These are phyloP conservation scores for Singerocomus inundabilis DNA, from an alignment of 1,284 basidiomycete genomes.

Conservation along the genomic window DNA sequence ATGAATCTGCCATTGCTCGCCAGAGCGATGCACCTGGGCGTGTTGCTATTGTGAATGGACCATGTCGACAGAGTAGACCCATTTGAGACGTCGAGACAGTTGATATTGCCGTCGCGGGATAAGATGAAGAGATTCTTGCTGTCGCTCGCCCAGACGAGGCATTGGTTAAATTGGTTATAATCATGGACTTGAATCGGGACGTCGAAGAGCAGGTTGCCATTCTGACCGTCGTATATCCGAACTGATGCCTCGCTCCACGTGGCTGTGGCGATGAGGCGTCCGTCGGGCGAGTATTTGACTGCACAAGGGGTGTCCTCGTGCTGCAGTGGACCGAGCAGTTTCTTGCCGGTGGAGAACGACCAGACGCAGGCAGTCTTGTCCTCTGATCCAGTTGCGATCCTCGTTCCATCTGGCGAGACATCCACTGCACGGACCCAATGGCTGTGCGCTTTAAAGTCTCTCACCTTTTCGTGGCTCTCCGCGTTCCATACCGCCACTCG, in stretches of 20 bases:
- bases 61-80: neutral
- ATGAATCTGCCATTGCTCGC: no score
- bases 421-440: slow-evolving; percentile 1
- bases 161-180: slow-evolving; percentile 2
- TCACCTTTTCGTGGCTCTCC: neutral
- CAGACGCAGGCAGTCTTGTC: slow-evolving; percentile 2
- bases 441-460: neutral
- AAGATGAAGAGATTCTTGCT: no score
- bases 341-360: neutral
- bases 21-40: no score
- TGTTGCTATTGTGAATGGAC: neutral
- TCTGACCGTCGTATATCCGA: neutral
- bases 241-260: neutral
- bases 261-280: slow-evolving; percentile 1
- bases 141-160: no score
- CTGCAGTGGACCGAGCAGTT: slow-evolving; percentile 1
- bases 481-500: slow-evolving; percentile 1
- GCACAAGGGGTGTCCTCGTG: neutral
- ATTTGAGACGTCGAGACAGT: no score
- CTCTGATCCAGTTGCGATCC: slow-evolving; percentile 1
- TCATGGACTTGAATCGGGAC: neutral
- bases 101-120: no score
- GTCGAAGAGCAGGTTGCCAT: neutral
- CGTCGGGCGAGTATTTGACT: slow-evolving; percentile 3
- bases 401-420: slow-evolving; percentile 5